A percentile compares a stretch with the other conserved stretches of the same genome.
phyloP scores from a whole-genome alignment of 345 rosid genomes.

The Trapa incisa region DNA sequence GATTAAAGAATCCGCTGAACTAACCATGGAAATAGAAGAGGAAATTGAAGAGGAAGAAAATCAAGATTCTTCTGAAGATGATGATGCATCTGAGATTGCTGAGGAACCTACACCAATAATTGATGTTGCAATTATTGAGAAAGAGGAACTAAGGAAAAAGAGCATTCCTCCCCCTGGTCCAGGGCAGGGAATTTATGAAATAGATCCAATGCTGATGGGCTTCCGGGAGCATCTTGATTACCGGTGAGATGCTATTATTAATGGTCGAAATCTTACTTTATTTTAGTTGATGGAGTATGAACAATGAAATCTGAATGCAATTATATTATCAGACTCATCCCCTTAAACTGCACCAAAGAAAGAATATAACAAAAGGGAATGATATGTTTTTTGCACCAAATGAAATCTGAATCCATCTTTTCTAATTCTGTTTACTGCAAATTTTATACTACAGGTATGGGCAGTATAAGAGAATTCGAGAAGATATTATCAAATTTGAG shows the following conservation, averaged over 20 bases:
- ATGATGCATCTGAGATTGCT: slow-evolving; percentile 11
- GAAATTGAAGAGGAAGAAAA: slow-evolving; percentile 20
- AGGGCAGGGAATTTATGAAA: slow-evolving; percentile 71
- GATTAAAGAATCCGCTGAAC: slow-evolving; percentile 17
- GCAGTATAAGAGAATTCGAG: slow-evolving; percentile 55
- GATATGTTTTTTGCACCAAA: not conserved
- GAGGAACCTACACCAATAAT: slow-evolving; percentile 17
- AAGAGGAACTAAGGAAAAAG: slow-evolving; percentile 25
- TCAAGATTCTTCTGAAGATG: slow-evolving; percentile 14
- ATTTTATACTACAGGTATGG: slow-evolving; percentile 34
- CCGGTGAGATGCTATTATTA: slow-evolving; percentile 30
- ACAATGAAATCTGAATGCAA: too few relatives aligned
- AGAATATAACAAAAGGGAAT: not conserved
- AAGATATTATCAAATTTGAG: slow-evolving; percentile 60
- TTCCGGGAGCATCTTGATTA: slow-evolving; percentile 66
- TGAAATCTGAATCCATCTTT: not conserved
- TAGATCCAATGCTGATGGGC: slow-evolving; percentile 57
- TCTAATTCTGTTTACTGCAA: not conserved
- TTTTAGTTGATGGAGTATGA: too few relatives aligned
- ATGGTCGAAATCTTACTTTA: too few relatives aligned
- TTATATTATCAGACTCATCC: not conserved
- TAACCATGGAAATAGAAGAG: slow-evolving; percentile 32
- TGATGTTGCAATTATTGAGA: slow-evolving; percentile 17
- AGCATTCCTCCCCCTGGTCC: slow-evolving; percentile 59
- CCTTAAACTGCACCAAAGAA: not conserved